Conservation (phyloP, 1,284 basidiomycete genomes). For the Ustilago hordei region DNA sequence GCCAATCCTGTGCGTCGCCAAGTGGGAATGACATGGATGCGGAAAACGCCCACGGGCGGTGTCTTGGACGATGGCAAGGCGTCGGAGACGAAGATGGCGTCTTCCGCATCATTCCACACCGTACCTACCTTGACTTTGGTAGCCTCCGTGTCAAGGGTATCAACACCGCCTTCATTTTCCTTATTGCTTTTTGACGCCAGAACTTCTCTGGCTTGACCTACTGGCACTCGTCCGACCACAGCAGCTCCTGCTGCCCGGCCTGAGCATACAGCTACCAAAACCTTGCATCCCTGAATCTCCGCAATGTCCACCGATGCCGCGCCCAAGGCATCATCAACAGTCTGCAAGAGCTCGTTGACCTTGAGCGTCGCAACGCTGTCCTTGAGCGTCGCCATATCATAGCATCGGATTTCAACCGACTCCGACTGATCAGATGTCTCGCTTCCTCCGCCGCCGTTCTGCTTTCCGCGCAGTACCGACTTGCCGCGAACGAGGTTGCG, state of each 20-base stretch:
- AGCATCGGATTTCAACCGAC: slow-evolving; percentile 35
- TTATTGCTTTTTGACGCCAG: slow-evolving; percentile 30
- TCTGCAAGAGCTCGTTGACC: slow-evolving; percentile 44
- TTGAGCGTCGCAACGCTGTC: slow-evolving; percentile 32
- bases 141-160: neutral
- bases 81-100: slow-evolving; percentile 52
- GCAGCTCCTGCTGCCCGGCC: slow-evolving; percentile 56
- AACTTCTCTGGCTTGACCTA: slow-evolving; percentile 50
- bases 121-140: slow-evolving; percentile 13
- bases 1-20: slow-evolving; percentile 56
- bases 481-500: slow-evolving; percentile 11
- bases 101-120: slow-evolving; percentile 47
- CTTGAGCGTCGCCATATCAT: slow-evolving; percentile 46
- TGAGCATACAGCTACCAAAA: slow-evolving; percentile 44
- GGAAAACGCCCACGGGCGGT: slow-evolving; percentile 57
- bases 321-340: slow-evolving; percentile 59
- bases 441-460: neutral
- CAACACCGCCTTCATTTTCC: slow-evolving; percentile 18
- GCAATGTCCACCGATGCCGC: slow-evolving; percentile 44
- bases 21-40: slow-evolving; percentile 57
- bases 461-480: slow-evolving; percentile 22
- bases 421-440: slow-evolving; percentile 13
- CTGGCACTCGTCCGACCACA: slow-evolving; percentile 38
- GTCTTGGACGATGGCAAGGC: slow-evolving; percentile 41
- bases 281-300: slow-evolving; percentile 33